A percentile compares a stretch with the other conserved stretches of the same genome.
Conservation (phyloP, 495 filamentous ascomycete genomes). For the Penicillium salamii region DNA sequence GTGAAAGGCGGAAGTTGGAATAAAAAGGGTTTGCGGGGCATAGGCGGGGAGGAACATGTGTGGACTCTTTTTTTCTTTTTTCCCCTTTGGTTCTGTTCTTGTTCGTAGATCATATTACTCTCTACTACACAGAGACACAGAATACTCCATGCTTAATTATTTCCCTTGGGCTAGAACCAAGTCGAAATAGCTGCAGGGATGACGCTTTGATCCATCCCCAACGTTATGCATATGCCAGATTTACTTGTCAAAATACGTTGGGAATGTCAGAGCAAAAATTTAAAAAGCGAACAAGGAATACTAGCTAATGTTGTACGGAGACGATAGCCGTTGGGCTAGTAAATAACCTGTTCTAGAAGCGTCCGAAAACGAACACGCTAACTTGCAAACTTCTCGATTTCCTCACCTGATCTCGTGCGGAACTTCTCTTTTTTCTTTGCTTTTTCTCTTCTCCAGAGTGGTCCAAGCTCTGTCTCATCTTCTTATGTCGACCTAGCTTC, state of each 20-base stretch:
- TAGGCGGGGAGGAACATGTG: constrained; percentile 15
- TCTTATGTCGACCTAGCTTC: background rate
- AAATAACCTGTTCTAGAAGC: constrained; percentile 21
- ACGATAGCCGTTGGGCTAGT: too few relatives aligned
- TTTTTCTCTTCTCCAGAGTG: too few relatives aligned
- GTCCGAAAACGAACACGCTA: constrained; percentile 17
- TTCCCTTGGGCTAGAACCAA: background rate
- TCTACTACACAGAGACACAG: too few relatives aligned
- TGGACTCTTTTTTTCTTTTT: background rate
- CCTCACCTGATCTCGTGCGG: background rate
- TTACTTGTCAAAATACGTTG: too few relatives aligned
- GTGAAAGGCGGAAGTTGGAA: background rate
- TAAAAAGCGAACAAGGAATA: too few relatives aligned
- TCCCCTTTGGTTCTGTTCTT: background rate
- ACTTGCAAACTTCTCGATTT: too few relatives aligned
- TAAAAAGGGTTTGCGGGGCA: constrained; percentile 22
- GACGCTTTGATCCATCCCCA: constrained; percentile 2
- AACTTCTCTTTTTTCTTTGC: background rate
- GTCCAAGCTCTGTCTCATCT: background rate
- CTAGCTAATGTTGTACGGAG: too few relatives aligned
- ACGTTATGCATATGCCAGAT: background rate
- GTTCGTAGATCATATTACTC: background rate
- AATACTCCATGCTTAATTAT: constrained; percentile 1
- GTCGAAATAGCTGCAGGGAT: background rate
- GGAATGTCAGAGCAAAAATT: too few relatives aligned